Base-by-base conservation (phyloP, 768 basidiomycete species). In the Auriscalpium microsporum region DNA sequence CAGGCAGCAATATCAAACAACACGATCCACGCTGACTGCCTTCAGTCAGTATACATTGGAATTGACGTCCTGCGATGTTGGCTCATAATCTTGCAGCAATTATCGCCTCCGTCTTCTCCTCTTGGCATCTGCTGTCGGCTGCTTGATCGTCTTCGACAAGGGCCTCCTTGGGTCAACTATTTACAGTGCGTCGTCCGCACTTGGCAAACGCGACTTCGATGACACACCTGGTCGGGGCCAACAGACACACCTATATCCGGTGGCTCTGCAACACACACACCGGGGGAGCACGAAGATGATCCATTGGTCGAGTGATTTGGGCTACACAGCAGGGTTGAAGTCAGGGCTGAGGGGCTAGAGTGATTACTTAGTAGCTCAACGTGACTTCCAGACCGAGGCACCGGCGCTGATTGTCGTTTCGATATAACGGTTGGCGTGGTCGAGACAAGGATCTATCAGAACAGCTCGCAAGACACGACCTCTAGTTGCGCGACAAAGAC, bases 101-200 rank as follows among this genome's bases (percentile, higher is more conserved):
- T 58, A 76, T 84, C 52, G 81, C 90, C 0, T 88, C 92, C 70
- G 52, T 91, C 74, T 92, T 45, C 68, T 92, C 28, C 77, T 90
- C 55, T 67, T 74, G n/a, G 88, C 87, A 10, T 90, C 93, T 63
- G 77, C 72, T 10, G 78, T 92, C 33, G 90, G 90, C 52, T 93
- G 90, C 67, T 87, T 88, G 73, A 67, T 75, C 35, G 90, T 92
- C 73, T 93, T 93, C 64, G 84, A 87, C 69, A 81, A 81, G 66
- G 90, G 90, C n/a, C 72, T 93, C 17, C 73, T 77, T 53, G 69
- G 77, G 14, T 84, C 87, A 49, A 93, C 92, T 73, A 75, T 78
- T 58, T 78, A 84, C 62, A 81, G 90, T 92, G 69, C 78, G 87
- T 76, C 65, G 13, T 69, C 70, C 28, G 28, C 28, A 4, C 4